A percentile compares a stretch with the other conserved stretches of the same genome.
Evolutionary conservation across 805 yeast genomes (phyloP).

Genomic region (Wickerhamiella sergipiensis): DNA sequence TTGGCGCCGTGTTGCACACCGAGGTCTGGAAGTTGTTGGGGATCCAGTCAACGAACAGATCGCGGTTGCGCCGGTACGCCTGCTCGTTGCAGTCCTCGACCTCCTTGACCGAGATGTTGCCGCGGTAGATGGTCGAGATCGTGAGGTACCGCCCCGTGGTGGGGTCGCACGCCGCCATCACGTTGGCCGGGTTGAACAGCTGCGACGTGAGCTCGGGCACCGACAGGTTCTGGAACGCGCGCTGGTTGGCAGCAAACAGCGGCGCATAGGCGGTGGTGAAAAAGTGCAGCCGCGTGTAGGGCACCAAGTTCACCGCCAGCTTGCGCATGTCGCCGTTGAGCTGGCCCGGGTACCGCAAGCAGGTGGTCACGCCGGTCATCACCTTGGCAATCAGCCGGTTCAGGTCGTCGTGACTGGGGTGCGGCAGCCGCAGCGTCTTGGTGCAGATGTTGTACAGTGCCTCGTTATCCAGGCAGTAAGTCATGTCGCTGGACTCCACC

Average conservation of each 20-base stretch:
- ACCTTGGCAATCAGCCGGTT: slow-evolving; percentile 78
- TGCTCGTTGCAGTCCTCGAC: slow-evolving; percentile 89
- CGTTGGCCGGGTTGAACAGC: slow-evolving; percentile 81
- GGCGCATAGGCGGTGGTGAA: slow-evolving; percentile 96
- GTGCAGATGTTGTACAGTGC: slow-evolving; percentile 85
- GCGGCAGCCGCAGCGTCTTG: slow-evolving; percentile 65
- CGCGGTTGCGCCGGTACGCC: slow-evolving; percentile 71
- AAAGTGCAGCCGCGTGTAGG: slow-evolving; percentile 92
- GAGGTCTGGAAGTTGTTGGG: slow-evolving; percentile 95
- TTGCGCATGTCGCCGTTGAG: slow-evolving; percentile 86
- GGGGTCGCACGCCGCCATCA: slow-evolving; percentile 96
- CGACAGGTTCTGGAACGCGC: slow-evolving; percentile 70
- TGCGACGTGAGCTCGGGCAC: slow-evolving; percentile 94
- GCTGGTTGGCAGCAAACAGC: slow-evolving; percentile 65
- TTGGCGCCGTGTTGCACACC: slow-evolving; percentile 85
- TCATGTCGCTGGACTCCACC: slow-evolving; percentile 83
- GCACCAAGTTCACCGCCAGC: slow-evolving; percentile 86
- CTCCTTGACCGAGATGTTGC: slow-evolving; percentile 84
- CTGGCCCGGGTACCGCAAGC: slow-evolving; percentile 91
- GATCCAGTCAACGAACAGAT: slow-evolving; percentile 88
- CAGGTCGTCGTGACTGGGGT: slow-evolving; percentile 68
- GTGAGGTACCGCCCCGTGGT: slow-evolving; percentile 85
- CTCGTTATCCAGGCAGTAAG: slow-evolving; percentile 91
- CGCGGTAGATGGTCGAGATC: slow-evolving; percentile 89
- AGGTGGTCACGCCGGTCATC: slow-evolving; percentile 93